These are phyloP conservation scores for Pichia sp. DNA, from an alignment of 1,139 yeast genomes.

Conservation along the genomic window DNA sequence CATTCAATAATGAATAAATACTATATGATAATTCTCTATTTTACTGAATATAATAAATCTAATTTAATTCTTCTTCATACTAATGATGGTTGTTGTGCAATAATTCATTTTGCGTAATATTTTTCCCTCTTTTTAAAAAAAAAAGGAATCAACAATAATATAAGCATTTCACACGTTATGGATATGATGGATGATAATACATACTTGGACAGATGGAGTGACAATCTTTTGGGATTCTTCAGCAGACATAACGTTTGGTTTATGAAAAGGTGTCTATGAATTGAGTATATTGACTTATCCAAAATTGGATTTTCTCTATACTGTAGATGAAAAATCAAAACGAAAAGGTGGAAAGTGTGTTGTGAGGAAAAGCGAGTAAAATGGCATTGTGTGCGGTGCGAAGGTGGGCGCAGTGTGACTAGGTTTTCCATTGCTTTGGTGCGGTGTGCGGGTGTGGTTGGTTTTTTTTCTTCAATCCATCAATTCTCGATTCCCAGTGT, in stretches of 20 bases:
- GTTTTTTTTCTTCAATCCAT: too few species aligned
- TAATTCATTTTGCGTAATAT: too few species aligned
- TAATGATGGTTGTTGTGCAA: too few species aligned
- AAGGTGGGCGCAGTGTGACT: slow-evolving; percentile 5
- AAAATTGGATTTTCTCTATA: neutral
- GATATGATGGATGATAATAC: slow-evolving; percentile 7
- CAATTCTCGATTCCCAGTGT: too few species aligned
- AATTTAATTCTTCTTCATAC: too few species aligned
- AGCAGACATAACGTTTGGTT: slow-evolving; percentile 17
- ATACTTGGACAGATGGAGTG: slow-evolving; percentile 27
- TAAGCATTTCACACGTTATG: neutral
- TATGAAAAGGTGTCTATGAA: neutral
- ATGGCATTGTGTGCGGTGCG: slow-evolving; percentile 7
- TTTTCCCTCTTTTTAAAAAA: too few species aligned
- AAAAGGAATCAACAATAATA: neutral
- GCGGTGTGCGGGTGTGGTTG: slow-evolving; percentile 9
- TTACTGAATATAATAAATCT: neutral
- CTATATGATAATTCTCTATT: too few species aligned
- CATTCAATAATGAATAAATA: too few species aligned
- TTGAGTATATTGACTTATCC: neutral
- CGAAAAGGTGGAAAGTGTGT: neutral
- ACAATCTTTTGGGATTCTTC: slow-evolving; percentile 14
- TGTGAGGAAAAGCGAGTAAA: neutral
- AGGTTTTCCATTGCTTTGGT: neutral
- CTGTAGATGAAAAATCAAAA: neutral